Base-by-base conservation (phyloP, 1,139 yeast species). In the Geotrichum histeridarum region DNA sequence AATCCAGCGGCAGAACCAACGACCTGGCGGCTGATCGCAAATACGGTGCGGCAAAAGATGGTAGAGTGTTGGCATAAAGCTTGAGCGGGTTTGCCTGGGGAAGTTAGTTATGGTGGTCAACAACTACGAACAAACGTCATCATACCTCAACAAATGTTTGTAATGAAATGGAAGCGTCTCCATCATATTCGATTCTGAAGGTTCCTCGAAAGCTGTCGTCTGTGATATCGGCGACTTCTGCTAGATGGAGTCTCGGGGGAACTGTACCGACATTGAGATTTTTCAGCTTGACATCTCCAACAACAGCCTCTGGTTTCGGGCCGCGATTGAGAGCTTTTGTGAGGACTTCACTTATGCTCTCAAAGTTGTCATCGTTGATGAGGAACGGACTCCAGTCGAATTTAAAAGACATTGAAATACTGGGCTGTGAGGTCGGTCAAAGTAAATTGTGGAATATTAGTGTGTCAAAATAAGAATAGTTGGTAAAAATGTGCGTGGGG, bases 221-320 rank as follows among this genome's bases (percentile, higher is more conserved):
- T 22, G 80, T 90, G 48, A 85, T 69, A 63, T 85, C 91, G 1
- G 90, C 90, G 59, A 85, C 83, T 65, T 85, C 93, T 57, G 84
- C 71, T 14, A 85, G 82, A 66, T 85, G 91, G 60, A 85, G 80
- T 55, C 75, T 73, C 1, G 93, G 93, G 0, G 90, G 82, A 11
- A 77, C 73, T 54, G 81, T 77, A 4, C 93, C 96, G 70, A 89
- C 84, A 63, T 84, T 79, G 48, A 88, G 76, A 60, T 84, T 86
- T 56, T 82, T 79, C 53, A 88, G 86, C 49, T 74, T 74, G 59
- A 88, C 86, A 53, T 79, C 79, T 22, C 88, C 86, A 15, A 89
- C 89, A 32, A 88, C 73, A 9, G 86, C 82, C 52, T 79, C 80
- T 6, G 96, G 95, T 61, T 81, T 83, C 3, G 87, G 86, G 32